phyloP scores from a whole-genome alignment of 2,329 filamentous ascomycete species.

The Alternaria brassicicola region DNA sequence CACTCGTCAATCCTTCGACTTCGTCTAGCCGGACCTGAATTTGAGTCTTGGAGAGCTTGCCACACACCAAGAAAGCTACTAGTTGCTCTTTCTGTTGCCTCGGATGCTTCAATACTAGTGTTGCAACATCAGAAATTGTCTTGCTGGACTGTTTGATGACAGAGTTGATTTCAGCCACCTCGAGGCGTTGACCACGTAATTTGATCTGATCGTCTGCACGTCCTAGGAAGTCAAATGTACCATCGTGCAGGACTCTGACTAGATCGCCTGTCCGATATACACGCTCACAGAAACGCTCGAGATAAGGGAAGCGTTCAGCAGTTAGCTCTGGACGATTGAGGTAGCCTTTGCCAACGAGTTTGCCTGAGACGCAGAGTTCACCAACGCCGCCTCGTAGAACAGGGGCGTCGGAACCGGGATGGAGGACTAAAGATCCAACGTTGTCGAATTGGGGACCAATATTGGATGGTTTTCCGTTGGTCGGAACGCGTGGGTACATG shows the following conservation, averaged over 20 bases:
- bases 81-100: slow-evolving; percentile 81
- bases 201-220: slow-evolving; percentile 93
- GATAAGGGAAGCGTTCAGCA: slow-evolving; percentile 71
- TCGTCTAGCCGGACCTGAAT: slow-evolving; percentile 28
- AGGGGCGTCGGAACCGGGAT: slow-evolving; percentile 69
- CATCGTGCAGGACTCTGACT: slow-evolving; percentile 79
- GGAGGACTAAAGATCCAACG: slow-evolving; percentile 81
- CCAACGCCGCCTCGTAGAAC: slow-evolving; percentile 81
- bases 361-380: slow-evolving; percentile 86
- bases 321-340: slow-evolving; percentile 82
- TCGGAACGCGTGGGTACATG: slow-evolving; percentile 81
- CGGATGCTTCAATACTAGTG: slow-evolving; percentile 74
- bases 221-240: slow-evolving; percentile 85
- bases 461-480: slow-evolving; percentile 80
- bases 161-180: slow-evolving; percentile 90
- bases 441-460: slow-evolving; percentile 88
- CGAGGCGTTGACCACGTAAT: slow-evolving; percentile 83
- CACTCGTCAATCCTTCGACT: slow-evolving; percentile 23
- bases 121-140: slow-evolving; percentile 71
- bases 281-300: slow-evolving; percentile 54
- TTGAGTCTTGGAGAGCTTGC: slow-evolving; percentile 19
- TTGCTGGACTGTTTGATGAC: slow-evolving; percentile 69
- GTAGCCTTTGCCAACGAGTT: slow-evolving; percentile 88
- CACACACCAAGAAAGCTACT: slow-evolving; percentile 69
- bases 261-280: slow-evolving; percentile 91